A percentile compares a stretch with the other conserved stretches of the same genome.
Conservation (phyloP, 441 rosid genomes). For the Arabidopsis hybrid region DNA sequence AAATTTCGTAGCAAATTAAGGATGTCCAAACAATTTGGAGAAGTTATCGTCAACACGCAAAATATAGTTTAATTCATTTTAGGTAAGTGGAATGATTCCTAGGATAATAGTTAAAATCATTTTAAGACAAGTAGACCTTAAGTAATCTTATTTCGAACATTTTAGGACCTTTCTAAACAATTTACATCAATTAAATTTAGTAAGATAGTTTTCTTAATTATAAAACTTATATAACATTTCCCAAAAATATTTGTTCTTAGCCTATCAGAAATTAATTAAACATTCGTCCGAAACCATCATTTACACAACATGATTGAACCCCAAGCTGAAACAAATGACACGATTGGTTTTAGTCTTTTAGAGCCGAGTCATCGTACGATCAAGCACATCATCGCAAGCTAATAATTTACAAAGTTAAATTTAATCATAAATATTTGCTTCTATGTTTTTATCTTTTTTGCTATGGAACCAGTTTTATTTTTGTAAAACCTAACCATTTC, state of each 20-base stretch:
- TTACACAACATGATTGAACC: neutral
- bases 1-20: constrained; percentile 34
- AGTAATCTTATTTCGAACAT: neutral
- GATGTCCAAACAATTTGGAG: constrained; percentile 24
- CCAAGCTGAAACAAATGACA: neutral
- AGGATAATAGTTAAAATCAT: neutral
- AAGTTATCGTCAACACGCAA: constrained; percentile 19
- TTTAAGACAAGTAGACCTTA: neutral
- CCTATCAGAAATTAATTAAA: neutral
- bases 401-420: neutral
- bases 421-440: neutral
- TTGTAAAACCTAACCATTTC: too few species aligned
- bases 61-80: neutral
- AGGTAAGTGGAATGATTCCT: constrained; percentile 22
- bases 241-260: neutral
- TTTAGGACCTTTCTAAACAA: constrained; percentile 3
- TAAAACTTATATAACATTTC: neutral
- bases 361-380: neutral
- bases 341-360: neutral
- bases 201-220: neutral
- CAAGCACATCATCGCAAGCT: neutral
- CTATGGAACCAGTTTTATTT: too few species aligned
- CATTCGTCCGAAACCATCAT: neutral
- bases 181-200: neutral
- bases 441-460: too few species aligned